phyloP scores from a whole-genome alignment of 768 basidiomycete species.

The Lentinula detonsa region DNA sequence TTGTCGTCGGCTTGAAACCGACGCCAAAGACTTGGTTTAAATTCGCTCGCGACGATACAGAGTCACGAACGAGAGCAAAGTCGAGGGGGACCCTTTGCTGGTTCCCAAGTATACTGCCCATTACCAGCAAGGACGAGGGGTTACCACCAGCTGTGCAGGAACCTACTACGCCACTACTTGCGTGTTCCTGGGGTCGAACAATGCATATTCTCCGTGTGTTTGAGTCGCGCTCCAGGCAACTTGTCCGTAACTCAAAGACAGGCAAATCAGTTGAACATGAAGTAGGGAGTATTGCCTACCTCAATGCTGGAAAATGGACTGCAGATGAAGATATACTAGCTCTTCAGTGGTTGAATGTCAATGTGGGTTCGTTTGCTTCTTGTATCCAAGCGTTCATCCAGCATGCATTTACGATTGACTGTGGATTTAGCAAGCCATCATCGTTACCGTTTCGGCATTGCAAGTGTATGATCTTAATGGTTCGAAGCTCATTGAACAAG shows the following conservation, averaged over 20 bases:
- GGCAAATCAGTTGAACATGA: slow-evolving; percentile 57
- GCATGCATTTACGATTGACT: slow-evolving; percentile 1
- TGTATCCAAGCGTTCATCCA: background rate
- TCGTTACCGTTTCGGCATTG: slow-evolving; percentile 51
- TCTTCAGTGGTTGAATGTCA: slow-evolving; percentile 82
- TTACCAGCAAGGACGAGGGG: slow-evolving; percentile 7
- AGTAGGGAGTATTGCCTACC: slow-evolving; percentile 59
- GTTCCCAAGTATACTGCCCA: slow-evolving; percentile 59
- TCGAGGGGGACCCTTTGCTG: slow-evolving; percentile 70
- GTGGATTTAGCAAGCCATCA: slow-evolving; percentile 55
- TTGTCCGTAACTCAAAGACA: slow-evolving; percentile 44
- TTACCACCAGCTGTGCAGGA: background rate
- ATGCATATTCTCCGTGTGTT: slow-evolving; percentile 62
- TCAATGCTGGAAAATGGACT: slow-evolving; percentile 53
- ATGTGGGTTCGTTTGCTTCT: slow-evolving; percentile 55
- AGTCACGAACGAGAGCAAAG: slow-evolving; percentile 30
- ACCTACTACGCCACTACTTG: slow-evolving; percentile 57
- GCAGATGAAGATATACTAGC: slow-evolving; percentile 60
- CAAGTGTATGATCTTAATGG: slow-evolving; percentile 65
- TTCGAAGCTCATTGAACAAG: slow-evolving; percentile 54
- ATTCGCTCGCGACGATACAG: slow-evolving; percentile 48
- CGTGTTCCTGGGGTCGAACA: slow-evolving; percentile 77
- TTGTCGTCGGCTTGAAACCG: slow-evolving; percentile 91
- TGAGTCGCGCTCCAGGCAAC: slow-evolving; percentile 50
- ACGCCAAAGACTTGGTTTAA: slow-evolving; percentile 91